Base-by-base conservation (phyloP, 805 yeast species). In the Yarrowia osloensis region DNA sequence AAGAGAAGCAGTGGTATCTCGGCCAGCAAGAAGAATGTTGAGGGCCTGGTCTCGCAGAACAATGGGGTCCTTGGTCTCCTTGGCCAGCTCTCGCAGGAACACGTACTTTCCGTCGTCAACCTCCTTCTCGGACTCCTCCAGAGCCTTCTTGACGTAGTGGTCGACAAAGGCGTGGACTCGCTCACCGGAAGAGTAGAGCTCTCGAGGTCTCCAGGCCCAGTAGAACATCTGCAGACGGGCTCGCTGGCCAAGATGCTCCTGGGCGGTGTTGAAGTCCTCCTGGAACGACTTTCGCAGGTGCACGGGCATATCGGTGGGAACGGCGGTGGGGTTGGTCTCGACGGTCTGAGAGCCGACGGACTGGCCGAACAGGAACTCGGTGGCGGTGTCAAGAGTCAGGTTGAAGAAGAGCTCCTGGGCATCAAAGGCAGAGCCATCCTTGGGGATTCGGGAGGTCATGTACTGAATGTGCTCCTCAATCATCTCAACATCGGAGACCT, bases 1-100 rank as follows among this genome's bases (percentile, higher is more conserved):
- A 39, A 82, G 74, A 4, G 82, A 80, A 11, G 86, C 86, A 15
- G 87, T 84, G 52, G 86, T 84, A 71, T 84, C 86, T 71, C 87
- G 78, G 33, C 86, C 86, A 19, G 87, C 87, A 24, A 83, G 73
- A 67, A 84, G 77, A 67, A 84, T 80, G 71, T 82, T 83, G 73
- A 84, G 76, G 46, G 82, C 77, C 74, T 84, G 86, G 72, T 82
- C 85, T 62, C 86, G 77, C 68, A 84, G 80, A 19, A 79, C 77
- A 65, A 69, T 74, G 22, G 84, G 82, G 70, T 84, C 81, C 67
- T 80, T 77, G 17, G 85, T 82, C 72, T 82, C 81, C 73, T 80
- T 80, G 59, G 78, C 82, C 68, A 84, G 77, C 71, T 82, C 86
- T 59, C 78, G 77, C 67, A 84, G 78, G 73, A 84, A 83, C 13